phyloP scores from a whole-genome alignment of 2,329 filamentous ascomycete genomes.

The Trichothecium sympodiale region DNA sequence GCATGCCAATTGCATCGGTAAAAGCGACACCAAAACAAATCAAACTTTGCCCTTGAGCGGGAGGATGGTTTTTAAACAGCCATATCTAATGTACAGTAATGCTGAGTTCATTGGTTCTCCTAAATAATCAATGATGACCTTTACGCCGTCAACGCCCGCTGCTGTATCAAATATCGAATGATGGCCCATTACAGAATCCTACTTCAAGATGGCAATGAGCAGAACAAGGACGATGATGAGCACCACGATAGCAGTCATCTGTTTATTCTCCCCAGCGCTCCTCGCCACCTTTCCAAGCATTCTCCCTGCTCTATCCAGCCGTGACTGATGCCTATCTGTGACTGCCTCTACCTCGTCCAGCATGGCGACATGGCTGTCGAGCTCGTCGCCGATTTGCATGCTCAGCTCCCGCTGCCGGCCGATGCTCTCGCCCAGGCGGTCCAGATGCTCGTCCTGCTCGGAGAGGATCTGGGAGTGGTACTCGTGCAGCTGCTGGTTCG shows the following conservation, averaged over 20 bases:
- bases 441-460: constrained; percentile 93
- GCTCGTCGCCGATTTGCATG: constrained; percentile 92
- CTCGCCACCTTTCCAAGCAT: constrained; percentile 61
- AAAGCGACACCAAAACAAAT: too few species aligned
- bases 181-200: constrained; percentile 12
- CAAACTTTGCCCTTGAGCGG: too few species aligned
- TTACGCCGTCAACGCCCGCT: too few species aligned
- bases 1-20: too few species aligned
- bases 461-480: constrained; percentile 72
- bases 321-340: constrained; percentile 68
- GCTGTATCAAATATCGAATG: too few species aligned
- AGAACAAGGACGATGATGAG: constrained; percentile 75
- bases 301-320: constrained; percentile 64
- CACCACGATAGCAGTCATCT: constrained; percentile 70
- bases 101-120: too few species aligned
- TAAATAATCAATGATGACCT: too few species aligned
- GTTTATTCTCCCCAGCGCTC: constrained; percentile 75
- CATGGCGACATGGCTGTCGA: constrained; percentile 81
- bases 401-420: constrained; percentile 81
- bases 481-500: constrained; percentile 76
- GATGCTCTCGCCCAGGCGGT: constrained; percentile 75
- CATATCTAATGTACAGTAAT: too few species aligned
- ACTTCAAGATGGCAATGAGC: constrained; percentile 74
- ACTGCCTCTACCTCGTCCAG: constrained; percentile 80
- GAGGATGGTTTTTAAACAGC: too few species aligned